Evolutionary conservation across 805 yeast genomes (phyloP).

Genomic region (Yarrowia sp.): DNA sequence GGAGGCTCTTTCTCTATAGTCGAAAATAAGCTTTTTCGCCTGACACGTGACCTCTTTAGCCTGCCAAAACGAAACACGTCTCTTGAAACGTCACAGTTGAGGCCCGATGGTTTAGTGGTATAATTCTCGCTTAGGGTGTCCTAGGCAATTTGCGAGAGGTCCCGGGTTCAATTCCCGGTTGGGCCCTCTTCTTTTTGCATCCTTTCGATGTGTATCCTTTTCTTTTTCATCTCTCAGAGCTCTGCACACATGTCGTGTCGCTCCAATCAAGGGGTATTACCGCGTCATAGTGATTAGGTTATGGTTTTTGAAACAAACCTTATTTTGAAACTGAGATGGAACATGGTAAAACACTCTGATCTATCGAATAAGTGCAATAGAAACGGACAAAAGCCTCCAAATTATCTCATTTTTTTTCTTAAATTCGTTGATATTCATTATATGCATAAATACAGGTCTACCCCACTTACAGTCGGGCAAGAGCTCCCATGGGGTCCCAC

Average conservation of each 20-base stretch:
- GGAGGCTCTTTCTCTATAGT: not conserved
- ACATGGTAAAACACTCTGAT: not conserved
- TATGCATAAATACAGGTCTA: not conserved
- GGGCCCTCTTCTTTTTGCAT: slow-evolving; percentile 34
- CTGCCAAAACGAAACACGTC: not conserved
- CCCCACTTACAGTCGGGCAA: slow-evolving; percentile 53
- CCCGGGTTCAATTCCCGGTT: slow-evolving; percentile 40
- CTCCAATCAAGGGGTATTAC: slow-evolving; percentile 28
- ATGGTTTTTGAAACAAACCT: not conserved
- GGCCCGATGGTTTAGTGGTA: slow-evolving; percentile 40
- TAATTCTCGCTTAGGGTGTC: slow-evolving; percentile 39
- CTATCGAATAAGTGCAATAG: too few relatives aligned
- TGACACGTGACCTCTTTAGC: slow-evolving; percentile 20
- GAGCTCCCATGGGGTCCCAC: slow-evolving; percentile 83
- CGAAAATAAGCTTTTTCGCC: not conserved
- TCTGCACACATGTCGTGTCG: slow-evolving; percentile 5
- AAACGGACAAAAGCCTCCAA: too few relatives aligned
- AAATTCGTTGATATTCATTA: not conserved
- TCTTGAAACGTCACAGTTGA: not conserved
- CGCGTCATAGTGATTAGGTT: slow-evolving; percentile 21
- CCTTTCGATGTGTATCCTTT: not conserved
- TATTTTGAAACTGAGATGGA: too few relatives aligned
- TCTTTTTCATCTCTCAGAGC: slow-evolving; percentile 10
- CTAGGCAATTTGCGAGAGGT: slow-evolving; percentile 39
- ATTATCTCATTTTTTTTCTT: not conserved